Conservation (phyloP, 129 eudicot genomes). For the Arctium lappa region DNA sequence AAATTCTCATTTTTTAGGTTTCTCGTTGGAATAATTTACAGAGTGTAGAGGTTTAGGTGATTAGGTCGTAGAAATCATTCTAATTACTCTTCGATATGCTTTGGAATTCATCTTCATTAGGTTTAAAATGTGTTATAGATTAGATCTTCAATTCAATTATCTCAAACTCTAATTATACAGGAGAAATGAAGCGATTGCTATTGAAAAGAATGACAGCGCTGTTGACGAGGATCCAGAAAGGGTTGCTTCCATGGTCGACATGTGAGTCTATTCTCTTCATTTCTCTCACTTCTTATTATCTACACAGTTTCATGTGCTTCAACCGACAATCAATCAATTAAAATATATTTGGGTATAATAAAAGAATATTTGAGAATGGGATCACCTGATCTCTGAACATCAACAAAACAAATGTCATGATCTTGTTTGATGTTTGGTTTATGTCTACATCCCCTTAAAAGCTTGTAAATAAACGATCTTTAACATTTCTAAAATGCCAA, state of each 20-base stretch:
- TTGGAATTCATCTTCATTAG: not conserved
- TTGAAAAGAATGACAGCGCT: constrained; percentile 56
- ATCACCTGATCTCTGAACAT: constrained; percentile 50
- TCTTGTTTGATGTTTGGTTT: constrained; percentile 26
- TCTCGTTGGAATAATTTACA: not conserved
- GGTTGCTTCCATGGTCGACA: constrained; percentile 61
- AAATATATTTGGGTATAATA: constrained; percentile 17
- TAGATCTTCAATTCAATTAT: not conserved
- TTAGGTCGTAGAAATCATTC: not conserved
- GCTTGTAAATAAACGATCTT: not conserved
- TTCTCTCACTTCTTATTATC: constrained; percentile 21
- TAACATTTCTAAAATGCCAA: not conserved
- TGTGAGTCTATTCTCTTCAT: constrained; percentile 44
- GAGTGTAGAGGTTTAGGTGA: not conserved
- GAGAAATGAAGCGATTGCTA: constrained; percentile 35
- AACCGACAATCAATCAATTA: constrained; percentile 33
- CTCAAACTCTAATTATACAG: constrained; percentile 33
- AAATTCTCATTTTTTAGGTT: not conserved
- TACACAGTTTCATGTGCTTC: constrained; percentile 36
- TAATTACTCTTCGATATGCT: not conserved
- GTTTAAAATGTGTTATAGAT: not conserved
- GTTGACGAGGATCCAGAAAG: constrained; percentile 58
- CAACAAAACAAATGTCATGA: constrained; percentile 16
- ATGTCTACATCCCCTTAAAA: constrained; percentile 11
- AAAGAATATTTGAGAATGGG: constrained; percentile 19